A percentile compares a stretch with the other conserved stretches of the same genome.
These are phyloP conservation scores for Backusella morwellensis DNA, from an alignment of 192 early-diverging fungal genomes.

Conservation along the genomic window DNA sequence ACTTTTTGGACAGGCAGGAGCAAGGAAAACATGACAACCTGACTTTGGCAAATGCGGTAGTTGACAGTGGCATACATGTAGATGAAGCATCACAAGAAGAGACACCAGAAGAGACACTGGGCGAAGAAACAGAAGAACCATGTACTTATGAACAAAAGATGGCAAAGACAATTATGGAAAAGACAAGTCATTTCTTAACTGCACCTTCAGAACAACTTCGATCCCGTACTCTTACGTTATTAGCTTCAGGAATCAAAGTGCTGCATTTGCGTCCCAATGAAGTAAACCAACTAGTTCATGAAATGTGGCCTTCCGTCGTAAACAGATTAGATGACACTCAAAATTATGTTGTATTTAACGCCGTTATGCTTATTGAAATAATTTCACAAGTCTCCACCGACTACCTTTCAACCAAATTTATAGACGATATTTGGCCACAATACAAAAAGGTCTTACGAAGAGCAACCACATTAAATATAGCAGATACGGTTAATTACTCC, in stretches of 20 bases:
- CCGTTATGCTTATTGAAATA: conserved; percentile 31
- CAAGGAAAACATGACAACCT: conserved; percentile 17
- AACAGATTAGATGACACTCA: conserved; percentile 34
- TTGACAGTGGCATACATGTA: background rate
- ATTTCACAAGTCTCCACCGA: conserved; percentile 42
- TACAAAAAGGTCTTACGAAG: conserved; percentile 27
- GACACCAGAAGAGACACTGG: background rate
- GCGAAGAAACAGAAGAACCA: conserved; percentile 1
- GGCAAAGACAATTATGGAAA: conserved; percentile 44
- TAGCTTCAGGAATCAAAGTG: conserved; percentile 36
- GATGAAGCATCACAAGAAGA: background rate
- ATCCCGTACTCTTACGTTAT: conserved; percentile 37
- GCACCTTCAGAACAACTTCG: conserved; percentile 45
- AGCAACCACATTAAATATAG: background rate
- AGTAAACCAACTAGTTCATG: conserved; percentile 46
- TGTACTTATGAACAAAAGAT: conserved; percentile 41
- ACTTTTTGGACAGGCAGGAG: conserved; percentile 36
- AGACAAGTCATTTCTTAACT: conserved; percentile 49
- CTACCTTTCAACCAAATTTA: conserved; percentile 39
- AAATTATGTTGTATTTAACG: conserved; percentile 36
- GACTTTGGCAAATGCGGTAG: background rate
- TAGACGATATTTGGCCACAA: conserved; percentile 47
- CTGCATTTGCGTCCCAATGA: conserved; percentile 37
- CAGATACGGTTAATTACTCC: conserved; percentile 20
- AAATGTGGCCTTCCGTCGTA: conserved; percentile 49